phyloP scores from a whole-genome alignment of 2,329 filamentous ascomycete genomes.

The Diaporthe australafricana region DNA sequence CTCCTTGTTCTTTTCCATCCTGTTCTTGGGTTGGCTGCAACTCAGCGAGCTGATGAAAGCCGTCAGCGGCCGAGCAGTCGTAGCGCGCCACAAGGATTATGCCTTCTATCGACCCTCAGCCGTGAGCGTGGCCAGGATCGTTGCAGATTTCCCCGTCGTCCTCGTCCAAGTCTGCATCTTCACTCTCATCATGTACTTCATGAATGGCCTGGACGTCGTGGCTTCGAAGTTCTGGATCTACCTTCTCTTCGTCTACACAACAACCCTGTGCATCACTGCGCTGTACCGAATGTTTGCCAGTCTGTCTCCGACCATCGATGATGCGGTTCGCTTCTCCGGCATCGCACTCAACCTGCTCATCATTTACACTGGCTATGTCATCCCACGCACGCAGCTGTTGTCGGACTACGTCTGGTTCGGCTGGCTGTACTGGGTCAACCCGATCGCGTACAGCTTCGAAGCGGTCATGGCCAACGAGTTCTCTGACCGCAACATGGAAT shows the following conservation, averaged over 20 bases:
- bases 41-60: conserved; percentile 83
- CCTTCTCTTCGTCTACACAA: conserved; percentile 69
- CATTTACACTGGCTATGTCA: conserved; percentile 76
- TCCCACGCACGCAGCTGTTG: conserved; percentile 67
- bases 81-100: conserved; percentile 58
- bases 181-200: conserved; percentile 81
- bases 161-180: conserved; percentile 75
- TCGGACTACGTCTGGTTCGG: conserved; percentile 75
- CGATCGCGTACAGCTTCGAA: conserved; percentile 73
- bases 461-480: conserved; percentile 67
- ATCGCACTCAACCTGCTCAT: conserved; percentile 70
- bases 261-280: conserved; percentile 67
- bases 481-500: conserved; percentile 62
- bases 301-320: conserved; percentile 69
- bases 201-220: conserved; percentile 76
- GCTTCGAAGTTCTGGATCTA: conserved; percentile 77
- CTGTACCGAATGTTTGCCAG: conserved; percentile 71
- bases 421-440: conserved; percentile 68
- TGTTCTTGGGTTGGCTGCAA: conserved; percentile 75
- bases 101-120: conserved; percentile 66
- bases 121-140: conserved; percentile 67
- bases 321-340: conserved; percentile 69
- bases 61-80: conserved; percentile 75
- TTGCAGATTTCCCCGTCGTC: conserved; percentile 71
- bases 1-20: conserved; percentile 60